Evolutionary conservation across 768 basidiomycete species (phyloP).

Genomic region (Podaxis sp.): DNA sequence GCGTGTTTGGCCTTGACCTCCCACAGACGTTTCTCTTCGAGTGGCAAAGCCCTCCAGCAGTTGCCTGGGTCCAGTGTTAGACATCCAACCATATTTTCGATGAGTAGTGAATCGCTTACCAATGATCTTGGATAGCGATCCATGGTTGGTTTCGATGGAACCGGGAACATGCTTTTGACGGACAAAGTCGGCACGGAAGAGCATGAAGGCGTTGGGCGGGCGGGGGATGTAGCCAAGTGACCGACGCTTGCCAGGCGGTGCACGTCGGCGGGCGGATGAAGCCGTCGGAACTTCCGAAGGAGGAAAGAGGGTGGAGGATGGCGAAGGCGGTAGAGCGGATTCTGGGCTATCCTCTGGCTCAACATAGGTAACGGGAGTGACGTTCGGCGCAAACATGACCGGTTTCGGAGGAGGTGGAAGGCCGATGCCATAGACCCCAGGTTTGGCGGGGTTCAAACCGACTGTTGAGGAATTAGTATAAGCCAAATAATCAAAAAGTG

Average conservation of each 20-base stretch:
- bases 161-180: constrained; percentile 76
- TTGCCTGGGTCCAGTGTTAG: constrained; percentile 39
- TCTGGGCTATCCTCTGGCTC: constrained; percentile 15
- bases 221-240: constrained; percentile 68
- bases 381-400: constrained; percentile 26
- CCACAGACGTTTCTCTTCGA: constrained; percentile 70
- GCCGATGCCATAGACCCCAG: constrained; percentile 22
- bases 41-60: constrained; percentile 70
- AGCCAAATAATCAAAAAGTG: not conserved
- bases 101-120: constrained; percentile 24
- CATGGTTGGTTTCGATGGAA: constrained; percentile 74
- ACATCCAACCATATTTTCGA: constrained; percentile 21
- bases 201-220: constrained; percentile 83
- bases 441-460: constrained; percentile 21
- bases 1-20: constrained; percentile 68
- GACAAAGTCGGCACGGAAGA: constrained; percentile 81
- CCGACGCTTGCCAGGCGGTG: constrained; percentile 57
- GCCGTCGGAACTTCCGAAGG: constrained; percentile 14
- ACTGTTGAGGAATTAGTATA: not conserved
- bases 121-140: constrained; percentile 70
- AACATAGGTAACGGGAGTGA: constrained; percentile 23
- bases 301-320: constrained; percentile 18
- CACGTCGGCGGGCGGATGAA: constrained; percentile 19
- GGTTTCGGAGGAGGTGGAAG: constrained; percentile 16
- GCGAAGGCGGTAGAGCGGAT: constrained; percentile 10